Base-by-base conservation (phyloP, 305 asterid species). In the Petunia hybrid region DNA sequence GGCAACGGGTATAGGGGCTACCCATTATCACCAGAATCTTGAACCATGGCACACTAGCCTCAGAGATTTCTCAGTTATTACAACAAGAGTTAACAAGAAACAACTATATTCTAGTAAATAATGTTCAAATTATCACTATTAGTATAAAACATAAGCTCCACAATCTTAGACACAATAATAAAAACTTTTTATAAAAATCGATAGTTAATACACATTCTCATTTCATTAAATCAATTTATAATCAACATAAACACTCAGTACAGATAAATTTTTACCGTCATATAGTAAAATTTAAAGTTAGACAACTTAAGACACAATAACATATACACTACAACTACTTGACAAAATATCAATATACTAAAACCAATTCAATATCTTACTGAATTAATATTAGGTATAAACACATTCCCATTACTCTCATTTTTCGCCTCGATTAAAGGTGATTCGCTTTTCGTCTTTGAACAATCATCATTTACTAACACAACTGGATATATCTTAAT, bases 371-470 rank as follows among this genome's bases (percentile, higher is more conserved):
- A 0, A 71, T 46, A 45, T 4, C 71, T 80, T 85, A 91, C 94
- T 89, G 16, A 80, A 82, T 88, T 87, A 71, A 57, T 80, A 63
- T 53, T 77, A 1, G 87, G 59, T 68, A 63, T 45, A 61, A 84
- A 51, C 39, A 10, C 85, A 48, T 78, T 78, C 62, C 64, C 77
- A 67, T 9, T 43, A 22, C 6, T 53, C 76, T 45, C 45, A 2
- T 22, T 70, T 69, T 53, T 46, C 65, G 70, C 70, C 53, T 10
- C 16, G 22, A 60, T 3, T 48, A 79, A 38, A 40, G 64, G 14
- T 3, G 62, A 69, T 61, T 57, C 56, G 55, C 9, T 38, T 4
- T 60, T 71, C 57, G 12, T 22, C 40, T 60, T 59, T 16, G 70
- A 62, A n/a, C 2, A 22, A 67, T 35, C 83, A 40, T 16, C 70